Conservation (phyloP, 2,329 filamentous ascomycete species). For the Fusarium veterinarium region DNA sequence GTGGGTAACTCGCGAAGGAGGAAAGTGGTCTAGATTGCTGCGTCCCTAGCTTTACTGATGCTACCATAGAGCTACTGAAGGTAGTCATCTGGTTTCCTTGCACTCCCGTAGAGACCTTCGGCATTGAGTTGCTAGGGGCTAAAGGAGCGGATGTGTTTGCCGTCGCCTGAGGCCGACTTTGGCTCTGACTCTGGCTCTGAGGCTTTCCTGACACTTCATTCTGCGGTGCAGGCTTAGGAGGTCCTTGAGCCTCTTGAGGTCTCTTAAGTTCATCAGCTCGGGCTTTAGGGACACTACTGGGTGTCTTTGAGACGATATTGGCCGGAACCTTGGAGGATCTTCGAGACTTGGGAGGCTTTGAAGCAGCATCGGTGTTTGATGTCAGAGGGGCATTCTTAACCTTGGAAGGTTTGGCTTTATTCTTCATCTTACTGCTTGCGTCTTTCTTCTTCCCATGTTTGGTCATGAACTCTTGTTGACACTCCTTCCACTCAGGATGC, state of each 20-base stretch:
- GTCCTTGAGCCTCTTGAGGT: neutral
- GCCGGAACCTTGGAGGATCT: neutral
- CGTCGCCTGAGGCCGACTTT: neutral
- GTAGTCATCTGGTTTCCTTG: neutral
- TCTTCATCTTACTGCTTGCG: neutral
- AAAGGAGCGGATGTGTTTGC: neutral
- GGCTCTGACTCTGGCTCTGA: neutral
- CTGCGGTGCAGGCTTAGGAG: neutral
- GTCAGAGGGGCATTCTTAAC: neutral
- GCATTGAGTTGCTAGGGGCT: neutral
- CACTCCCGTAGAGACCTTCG: neutral
- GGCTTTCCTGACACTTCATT: neutral
- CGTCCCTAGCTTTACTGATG: neutral
- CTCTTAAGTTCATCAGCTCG: neutral
- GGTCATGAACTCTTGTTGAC: neutral
- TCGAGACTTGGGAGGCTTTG: neutral
- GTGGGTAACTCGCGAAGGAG: neutral
- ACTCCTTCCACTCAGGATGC: conserved; percentile 3
- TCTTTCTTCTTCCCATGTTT: conserved; percentile 2
- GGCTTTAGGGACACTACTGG: neutral
- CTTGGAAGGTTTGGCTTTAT: neutral
- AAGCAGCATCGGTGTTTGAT: neutral
- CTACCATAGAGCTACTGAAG: neutral
- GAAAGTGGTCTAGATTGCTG: neutral
- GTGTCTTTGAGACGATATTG: neutral